Conservation (phyloP, 805 yeast genomes). For the Kazachstania psychrophila region DNA sequence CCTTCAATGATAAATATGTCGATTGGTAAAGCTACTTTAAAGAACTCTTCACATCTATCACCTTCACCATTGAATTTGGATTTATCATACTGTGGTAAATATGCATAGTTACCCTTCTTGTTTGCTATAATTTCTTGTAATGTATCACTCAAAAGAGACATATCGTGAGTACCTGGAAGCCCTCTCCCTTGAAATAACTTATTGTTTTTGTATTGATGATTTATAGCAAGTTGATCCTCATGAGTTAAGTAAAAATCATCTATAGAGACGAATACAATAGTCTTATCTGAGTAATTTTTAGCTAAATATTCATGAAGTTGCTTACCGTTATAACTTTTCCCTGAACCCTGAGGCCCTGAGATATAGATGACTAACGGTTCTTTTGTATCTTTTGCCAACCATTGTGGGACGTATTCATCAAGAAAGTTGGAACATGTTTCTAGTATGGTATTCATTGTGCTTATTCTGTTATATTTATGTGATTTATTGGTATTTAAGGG, state of each 20-base stretch:
- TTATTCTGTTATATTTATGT: neutral
- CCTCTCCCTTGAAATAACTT: constrained; percentile 69
- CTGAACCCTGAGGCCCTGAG: constrained; percentile 75
- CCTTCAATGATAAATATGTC: constrained; percentile 81
- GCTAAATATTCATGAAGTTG: constrained; percentile 32
- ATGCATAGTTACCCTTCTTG: constrained; percentile 22
- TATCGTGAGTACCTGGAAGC: constrained; percentile 89
- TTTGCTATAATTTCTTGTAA: constrained; percentile 31
- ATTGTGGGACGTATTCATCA: constrained; percentile 15
- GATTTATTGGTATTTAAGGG: neutral
- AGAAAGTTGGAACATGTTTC: constrained; percentile 12
- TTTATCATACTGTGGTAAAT: constrained; percentile 71
- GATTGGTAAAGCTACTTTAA: constrained; percentile 31
- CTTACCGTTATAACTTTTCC: constrained; percentile 52
- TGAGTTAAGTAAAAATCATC: constrained; percentile 81
- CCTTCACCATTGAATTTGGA: constrained; percentile 65
- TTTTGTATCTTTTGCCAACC: constrained; percentile 14
- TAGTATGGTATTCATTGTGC: constrained; percentile 1
- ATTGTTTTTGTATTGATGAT: constrained; percentile 36
- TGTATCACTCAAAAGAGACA: constrained; percentile 25
- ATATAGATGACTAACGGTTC: constrained; percentile 46
- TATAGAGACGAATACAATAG: constrained; percentile 49
- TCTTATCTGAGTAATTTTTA: constrained; percentile 24
- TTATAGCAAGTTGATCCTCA: constrained; percentile 45
- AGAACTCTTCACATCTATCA: constrained; percentile 43